These are phyloP conservation scores for Vanderwaltozyma verrucispora DNA, from an alignment of 805 yeast genomes.

Conservation along the genomic window DNA sequence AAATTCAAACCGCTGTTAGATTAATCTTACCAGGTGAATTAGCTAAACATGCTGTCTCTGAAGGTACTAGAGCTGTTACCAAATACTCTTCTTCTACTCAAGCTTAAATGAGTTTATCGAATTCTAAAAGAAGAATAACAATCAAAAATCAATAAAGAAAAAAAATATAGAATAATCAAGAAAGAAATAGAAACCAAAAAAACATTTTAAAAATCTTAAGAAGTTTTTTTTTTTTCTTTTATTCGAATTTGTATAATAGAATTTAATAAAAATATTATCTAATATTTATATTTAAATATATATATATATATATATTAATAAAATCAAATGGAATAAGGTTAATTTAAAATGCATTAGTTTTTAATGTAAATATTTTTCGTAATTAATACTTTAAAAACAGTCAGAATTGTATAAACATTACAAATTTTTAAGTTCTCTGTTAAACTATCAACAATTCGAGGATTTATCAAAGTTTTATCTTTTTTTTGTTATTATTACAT, in stretches of 20 bases:
- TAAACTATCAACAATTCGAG: no score
- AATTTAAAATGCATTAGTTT: neutral
- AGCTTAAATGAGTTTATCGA: slow-evolving; percentile 29
- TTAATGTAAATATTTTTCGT: neutral
- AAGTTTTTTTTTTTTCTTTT: slow-evolving; percentile 1
- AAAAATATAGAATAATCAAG: slow-evolving; percentile 2
- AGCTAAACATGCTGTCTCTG: slow-evolving; percentile 97
- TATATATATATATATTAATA: slow-evolving; percentile 1
- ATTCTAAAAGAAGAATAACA: neutral
- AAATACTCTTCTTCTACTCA: slow-evolving; percentile 69
- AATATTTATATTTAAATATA: neutral
- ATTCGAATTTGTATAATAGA: slow-evolving; percentile 4
- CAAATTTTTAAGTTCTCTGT: no score
- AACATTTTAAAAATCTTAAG: slow-evolving; percentile 1
- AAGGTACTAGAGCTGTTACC: slow-evolving; percentile 97
- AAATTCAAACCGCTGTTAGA: slow-evolving; percentile 97
- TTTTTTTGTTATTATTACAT: no score
- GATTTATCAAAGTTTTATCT: no score
- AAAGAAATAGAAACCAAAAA: slow-evolving; percentile 1
- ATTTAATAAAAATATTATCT: slow-evolving; percentile 1
- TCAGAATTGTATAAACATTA: no score
- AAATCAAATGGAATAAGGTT: slow-evolving; percentile 3
- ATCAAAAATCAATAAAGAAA: slow-evolving; percentile 1
- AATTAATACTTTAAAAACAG: no score
- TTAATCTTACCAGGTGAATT: slow-evolving; percentile 97